A percentile compares a stretch with the other conserved stretches of the same genome.
Evolutionary conservation across 2,329 filamentous ascomycete species (phyloP).

Genomic region (Plectosphaerella plurivora): DNA sequence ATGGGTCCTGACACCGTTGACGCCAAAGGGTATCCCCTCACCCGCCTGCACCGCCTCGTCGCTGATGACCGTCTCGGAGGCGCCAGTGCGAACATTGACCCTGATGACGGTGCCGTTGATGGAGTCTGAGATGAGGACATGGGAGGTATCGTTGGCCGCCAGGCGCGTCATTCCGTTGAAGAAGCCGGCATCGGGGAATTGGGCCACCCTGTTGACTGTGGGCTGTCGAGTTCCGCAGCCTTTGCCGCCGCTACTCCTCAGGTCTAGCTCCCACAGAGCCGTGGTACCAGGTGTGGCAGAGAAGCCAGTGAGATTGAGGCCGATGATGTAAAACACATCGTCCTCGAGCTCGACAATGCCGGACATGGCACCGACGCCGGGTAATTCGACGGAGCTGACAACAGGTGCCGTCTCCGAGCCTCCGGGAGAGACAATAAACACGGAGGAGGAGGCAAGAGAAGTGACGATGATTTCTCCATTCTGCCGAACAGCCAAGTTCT

Average conservation of each 20-base stretch:
- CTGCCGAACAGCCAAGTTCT: too few species aligned
- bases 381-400: too few species aligned
- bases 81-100: constrained; percentile 10
- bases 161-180: constrained; percentile 18
- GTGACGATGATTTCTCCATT: too few species aligned
- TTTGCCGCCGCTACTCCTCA: background rate
- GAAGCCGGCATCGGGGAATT: constrained; percentile 7
- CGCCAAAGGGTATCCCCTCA: background rate
- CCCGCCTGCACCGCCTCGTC: constrained; percentile 6
- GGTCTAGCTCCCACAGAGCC: constrained; percentile 10
- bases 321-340: constrained; percentile 14
- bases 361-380: too few species aligned
- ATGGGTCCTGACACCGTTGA: constrained; percentile 4
- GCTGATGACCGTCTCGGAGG: constrained; percentile 8
- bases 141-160: constrained; percentile 3
- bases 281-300: background rate
- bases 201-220: constrained; percentile 4
- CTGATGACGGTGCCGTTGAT: constrained; percentile 10
- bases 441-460: too few species aligned
- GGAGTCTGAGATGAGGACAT: constrained; percentile 16
- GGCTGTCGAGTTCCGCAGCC: too few species aligned
- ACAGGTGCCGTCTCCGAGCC: too few species aligned
- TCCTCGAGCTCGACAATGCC: constrained; percentile 14
- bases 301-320: constrained; percentile 7
- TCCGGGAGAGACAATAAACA: too few species aligned